Conservation (phyloP, 164 flowering plant genomes). For the Magnolia changhungtana region DNA sequence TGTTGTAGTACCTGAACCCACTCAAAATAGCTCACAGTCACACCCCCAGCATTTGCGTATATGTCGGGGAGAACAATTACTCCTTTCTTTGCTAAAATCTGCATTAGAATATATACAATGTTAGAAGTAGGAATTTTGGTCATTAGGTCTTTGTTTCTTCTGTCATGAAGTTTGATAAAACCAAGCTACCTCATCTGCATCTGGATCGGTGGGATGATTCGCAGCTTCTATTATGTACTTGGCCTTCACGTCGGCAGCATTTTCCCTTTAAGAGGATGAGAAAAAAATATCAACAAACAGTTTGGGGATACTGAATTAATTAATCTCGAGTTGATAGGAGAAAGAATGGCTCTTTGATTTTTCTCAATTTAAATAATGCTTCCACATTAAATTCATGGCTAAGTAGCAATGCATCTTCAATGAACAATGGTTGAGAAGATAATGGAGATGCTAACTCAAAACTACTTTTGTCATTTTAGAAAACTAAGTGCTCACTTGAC, state of each 20-base stretch:
- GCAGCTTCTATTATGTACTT: slow-evolving; percentile 76
- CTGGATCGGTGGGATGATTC: slow-evolving; percentile 84
- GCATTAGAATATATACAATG: slow-evolving; percentile 1
- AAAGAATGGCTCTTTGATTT: background rate
- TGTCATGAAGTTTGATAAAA: background rate
- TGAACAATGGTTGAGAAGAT: background rate
- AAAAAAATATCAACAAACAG: background rate
- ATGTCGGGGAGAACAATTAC: slow-evolving; percentile 68
- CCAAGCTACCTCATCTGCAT: slow-evolving; percentile 66
- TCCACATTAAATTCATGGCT: background rate
- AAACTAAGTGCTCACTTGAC: background rate
- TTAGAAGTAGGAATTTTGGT: background rate
- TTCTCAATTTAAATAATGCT: background rate
- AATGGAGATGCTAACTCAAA: background rate
- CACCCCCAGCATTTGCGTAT: slow-evolving; percentile 83
- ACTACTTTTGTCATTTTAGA: background rate
- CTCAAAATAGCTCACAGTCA: slow-evolving; percentile 40
- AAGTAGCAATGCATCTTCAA: background rate
- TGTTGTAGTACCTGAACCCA: slow-evolving; percentile 59
- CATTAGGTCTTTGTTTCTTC: background rate
- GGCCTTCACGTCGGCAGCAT: slow-evolving; percentile 71
- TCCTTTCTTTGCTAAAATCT: slow-evolving; percentile 64
- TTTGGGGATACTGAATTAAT: background rate
- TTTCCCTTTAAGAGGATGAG: slow-evolving; percentile 40
- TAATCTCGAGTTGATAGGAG: background rate